Base-by-base conservation (phyloP, 345 rosid genomes). In the Boechera divaricarpa region DNA sequence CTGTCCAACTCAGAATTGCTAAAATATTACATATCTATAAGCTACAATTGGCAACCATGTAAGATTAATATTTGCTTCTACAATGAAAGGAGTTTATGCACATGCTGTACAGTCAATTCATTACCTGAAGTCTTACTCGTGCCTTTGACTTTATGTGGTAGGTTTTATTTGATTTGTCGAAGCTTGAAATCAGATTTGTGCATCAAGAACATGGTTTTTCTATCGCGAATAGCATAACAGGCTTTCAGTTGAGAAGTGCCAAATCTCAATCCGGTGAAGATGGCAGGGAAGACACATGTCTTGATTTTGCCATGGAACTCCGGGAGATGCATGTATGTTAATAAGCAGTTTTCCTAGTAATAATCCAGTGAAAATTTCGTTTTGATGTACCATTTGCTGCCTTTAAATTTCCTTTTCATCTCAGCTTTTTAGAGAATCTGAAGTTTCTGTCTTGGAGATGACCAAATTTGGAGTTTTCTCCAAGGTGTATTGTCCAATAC, bases 391-490 rank as follows among this genome's bases (percentile, higher is more conserved):
- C 58, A 72, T 62, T 75, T 58, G 57, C 72, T 60, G 54, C 26
- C 60, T 18, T 53, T 68, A 18, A 13, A 18, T 60, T 29, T 75
- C 65, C 42, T 72, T 57, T 81, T 73, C 76, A 72, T 89, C 85
- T 85, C 91, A 94, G 99, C 87, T 92, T 79, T 72, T 89, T 66
- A 92, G 91, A 83, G 98, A 92, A 82, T 88, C 85, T 72, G 88
- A 87, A 81, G 74, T 86, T 80, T 94, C 98, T 24, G 73, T 95
- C 65, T 72, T 92, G 86, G 98, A 91, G 84, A 90, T 95, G 81
- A 61, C 85, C 83, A 92, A 89, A 82, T 79, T 91, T 74, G 90
- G 77, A 67, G 81, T 89, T 76, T 69, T 78, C 76, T 90, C 96
- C 57, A 88, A 85, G 66, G 80, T 89, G 69, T 88, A 87, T 81